These are phyloP conservation scores for Penicillium sp. DNA, from an alignment of 2,329 filamentous ascomycete genomes.

Conservation along the genomic window DNA sequence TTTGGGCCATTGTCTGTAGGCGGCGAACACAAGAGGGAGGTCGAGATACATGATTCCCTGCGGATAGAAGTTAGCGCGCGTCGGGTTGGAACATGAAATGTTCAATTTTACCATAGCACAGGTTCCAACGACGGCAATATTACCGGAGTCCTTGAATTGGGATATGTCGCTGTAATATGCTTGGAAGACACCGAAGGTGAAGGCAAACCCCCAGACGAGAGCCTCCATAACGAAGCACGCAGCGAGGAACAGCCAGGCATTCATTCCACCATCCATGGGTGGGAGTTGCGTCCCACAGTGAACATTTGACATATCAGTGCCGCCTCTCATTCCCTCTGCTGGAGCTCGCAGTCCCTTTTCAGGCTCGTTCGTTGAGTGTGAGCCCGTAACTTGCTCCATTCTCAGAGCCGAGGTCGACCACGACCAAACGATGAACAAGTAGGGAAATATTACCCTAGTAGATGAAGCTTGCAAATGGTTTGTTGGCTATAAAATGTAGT, in stretches of 20 bases:
- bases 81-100: neutral
- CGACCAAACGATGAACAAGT: neutral
- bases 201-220: constrained; percentile 50
- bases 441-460: neutral
- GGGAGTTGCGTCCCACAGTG: constrained; percentile 14
- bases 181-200: constrained; percentile 26
- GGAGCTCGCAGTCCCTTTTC: constrained; percentile 1
- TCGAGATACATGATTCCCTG: constrained; percentile 1
- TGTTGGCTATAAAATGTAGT: neutral
- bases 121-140: constrained; percentile 24
- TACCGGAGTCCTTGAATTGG: constrained; percentile 15
- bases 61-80: too few species aligned
- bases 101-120: constrained; percentile 12
- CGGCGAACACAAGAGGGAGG: constrained; percentile 20
- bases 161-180: constrained; percentile 24
- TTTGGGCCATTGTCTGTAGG: constrained; percentile 13
- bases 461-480: neutral
- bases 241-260: constrained; percentile 49
- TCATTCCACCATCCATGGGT: constrained; percentile 38
- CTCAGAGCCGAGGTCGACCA: neutral
- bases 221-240: constrained; percentile 54
- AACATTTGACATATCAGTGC: neutral
- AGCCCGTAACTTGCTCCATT: constrained; percentile 2
- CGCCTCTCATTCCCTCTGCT: neutral
- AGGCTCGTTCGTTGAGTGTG: neutral